Evolutionary conservation across 2,329 filamentous ascomycete species (phyloP).

Genomic region (Fusarium pseudograminearum): DNA sequence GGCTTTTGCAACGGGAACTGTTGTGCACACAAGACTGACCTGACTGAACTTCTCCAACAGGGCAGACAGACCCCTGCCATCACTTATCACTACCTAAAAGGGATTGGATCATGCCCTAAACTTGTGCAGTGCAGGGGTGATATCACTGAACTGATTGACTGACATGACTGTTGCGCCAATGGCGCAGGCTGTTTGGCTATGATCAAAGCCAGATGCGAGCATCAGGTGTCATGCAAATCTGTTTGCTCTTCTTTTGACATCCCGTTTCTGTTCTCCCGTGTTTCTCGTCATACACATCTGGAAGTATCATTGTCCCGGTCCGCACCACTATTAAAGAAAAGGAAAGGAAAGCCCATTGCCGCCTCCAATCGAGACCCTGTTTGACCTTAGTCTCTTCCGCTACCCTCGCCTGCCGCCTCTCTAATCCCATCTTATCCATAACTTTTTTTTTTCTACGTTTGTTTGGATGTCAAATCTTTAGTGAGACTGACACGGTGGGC

Average conservation of each 20-base stretch:
- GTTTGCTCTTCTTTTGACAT: constrained; percentile 14
- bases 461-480: constrained; percentile 25
- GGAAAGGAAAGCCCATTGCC: constrained; percentile 33
- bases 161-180: constrained; percentile 8
- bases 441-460: constrained; percentile 15
- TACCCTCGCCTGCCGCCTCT: constrained; percentile 14
- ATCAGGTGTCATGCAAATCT: constrained; percentile 40
- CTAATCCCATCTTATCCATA: neutral
- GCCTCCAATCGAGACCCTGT: constrained; percentile 34
- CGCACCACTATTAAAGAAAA: constrained; percentile 32
- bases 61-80: constrained; percentile 34
- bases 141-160: constrained; percentile 27
- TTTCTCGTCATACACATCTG: constrained; percentile 12
- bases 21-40: neutral
- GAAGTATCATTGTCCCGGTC: constrained; percentile 22
- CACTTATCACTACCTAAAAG: constrained; percentile 35
- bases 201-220: constrained; percentile 40
- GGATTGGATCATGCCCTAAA: constrained; percentile 35
- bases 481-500: constrained; percentile 37
- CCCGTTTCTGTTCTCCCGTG: constrained; percentile 2
- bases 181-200: constrained; percentile 8
- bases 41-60: constrained; percentile 14
- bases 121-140: constrained; percentile 24
- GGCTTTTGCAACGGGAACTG: constrained; percentile 27
- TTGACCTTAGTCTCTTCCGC: constrained; percentile 16